Base-by-base conservation (phyloP, 768 basidiomycete species). In the Amanita thiersii region DNA sequence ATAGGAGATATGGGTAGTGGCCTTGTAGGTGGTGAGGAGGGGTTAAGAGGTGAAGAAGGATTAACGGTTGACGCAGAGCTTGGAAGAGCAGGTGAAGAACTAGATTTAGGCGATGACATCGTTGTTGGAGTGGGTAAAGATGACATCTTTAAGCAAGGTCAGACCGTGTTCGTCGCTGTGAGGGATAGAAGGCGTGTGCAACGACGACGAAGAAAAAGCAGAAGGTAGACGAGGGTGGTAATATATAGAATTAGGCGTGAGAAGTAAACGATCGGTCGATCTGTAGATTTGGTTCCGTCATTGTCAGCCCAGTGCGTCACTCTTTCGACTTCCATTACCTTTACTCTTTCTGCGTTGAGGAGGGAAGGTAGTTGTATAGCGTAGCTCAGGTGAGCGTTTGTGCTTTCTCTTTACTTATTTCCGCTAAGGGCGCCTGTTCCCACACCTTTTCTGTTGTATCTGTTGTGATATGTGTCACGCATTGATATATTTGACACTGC, bases 51-150 rank as follows among this genome's bases (percentile, higher is more conserved):
- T 4, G 51, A 50, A 19, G 47, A 45, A 21, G 39, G 37, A n/a
- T 45, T 42, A 9, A 49, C 47, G 9, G 47, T 49, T 29, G 40
- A 14, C 57, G 61, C 55, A 14, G 43, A 33, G 3, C 31, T 25
- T 6, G 43, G 23, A 9, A 30, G 11, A 20, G 37, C 17, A 15
- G 26, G 20, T 10, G 28, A 5, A 43, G 17, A 25, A 43, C 24
- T 17, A 24, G 19, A n/a, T 5, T 4, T 23, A 19, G 29, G 23
- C 28, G 37, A 29, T 5, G 37, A 20, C 12, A 10, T 25, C 38
- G 38, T 18, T 30, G 10, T 8, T 17, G 24, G 23, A n/a, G 28
- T 8, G 3, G 43, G 24, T 25, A 12, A 10, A 5, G 11, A 35
- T 5, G 41, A 35, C 41, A 43, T 43, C n/a, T 2, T 35, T 2